Conservation (phyloP, 2,329 filamentous ascomycete species). For the Ophiostoma ips region DNA sequence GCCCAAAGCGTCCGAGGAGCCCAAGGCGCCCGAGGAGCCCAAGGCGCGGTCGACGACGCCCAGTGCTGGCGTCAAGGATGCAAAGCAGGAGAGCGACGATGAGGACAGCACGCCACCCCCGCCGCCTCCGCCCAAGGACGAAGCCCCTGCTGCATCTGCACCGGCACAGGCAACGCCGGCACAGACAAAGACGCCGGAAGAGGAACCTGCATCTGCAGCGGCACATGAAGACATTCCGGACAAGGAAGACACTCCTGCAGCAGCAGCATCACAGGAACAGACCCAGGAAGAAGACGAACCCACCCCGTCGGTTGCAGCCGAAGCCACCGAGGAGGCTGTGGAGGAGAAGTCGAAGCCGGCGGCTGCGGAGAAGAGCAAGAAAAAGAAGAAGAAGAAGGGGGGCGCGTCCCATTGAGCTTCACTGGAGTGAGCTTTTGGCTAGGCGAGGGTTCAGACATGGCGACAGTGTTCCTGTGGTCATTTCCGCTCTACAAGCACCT, state of each 20-base stretch:
- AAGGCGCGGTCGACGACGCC: background rate
- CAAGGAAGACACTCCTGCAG: no score
- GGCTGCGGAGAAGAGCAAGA: conserved; percentile 1
- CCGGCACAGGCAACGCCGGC: background rate
- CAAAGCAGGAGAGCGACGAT: background rate
- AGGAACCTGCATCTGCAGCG: no score
- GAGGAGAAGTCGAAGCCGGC: background rate
- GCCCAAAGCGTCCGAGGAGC: background rate
- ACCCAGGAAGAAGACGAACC: background rate
- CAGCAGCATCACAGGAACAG: no score
- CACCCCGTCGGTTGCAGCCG: background rate
- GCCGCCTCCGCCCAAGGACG: conserved; percentile 3
- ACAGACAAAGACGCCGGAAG: background rate
- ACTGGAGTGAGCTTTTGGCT: no score
- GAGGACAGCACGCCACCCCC: background rate
- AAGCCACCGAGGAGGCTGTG: background rate
- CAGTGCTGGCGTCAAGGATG: background rate
- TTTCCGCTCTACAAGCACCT: no score
- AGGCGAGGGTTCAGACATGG: no score
- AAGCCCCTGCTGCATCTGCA: background rate
- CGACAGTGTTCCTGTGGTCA: no score
- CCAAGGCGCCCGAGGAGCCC: no score
- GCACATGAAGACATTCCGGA: no score
- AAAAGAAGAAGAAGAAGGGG: conserved; percentile 6
- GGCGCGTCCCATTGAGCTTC: background rate